Conservation (phyloP, 2,329 filamentous ascomycete genomes). For the Beauveria varroae region DNA sequence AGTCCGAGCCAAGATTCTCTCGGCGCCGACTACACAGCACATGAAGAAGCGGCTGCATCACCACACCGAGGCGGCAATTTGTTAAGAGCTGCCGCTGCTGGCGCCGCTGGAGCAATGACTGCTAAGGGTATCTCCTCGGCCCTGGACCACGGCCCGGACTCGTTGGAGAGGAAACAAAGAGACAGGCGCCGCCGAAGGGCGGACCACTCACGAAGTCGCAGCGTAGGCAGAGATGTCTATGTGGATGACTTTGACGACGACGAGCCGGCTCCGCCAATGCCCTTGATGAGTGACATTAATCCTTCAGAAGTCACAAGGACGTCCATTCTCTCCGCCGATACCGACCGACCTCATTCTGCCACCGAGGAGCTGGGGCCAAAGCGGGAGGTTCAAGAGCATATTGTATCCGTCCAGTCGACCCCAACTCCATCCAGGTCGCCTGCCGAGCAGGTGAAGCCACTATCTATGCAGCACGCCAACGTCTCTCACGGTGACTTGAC, state of each 20-base stretch:
- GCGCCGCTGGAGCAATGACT: slow-evolving; percentile 32
- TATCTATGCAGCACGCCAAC: slow-evolving; percentile 63
- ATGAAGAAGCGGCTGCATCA: slow-evolving; percentile 35
- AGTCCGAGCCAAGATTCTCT: slow-evolving; percentile 41
- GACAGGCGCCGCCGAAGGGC: slow-evolving; percentile 44
- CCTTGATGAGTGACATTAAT: slow-evolving; percentile 77
- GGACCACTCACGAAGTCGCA: slow-evolving; percentile 38
- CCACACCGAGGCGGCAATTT: slow-evolving; percentile 37
- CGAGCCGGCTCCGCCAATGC: slow-evolving; percentile 65
- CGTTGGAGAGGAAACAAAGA: slow-evolving; percentile 44
- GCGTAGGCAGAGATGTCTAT: slow-evolving; percentile 36
- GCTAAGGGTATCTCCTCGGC: slow-evolving; percentile 27
- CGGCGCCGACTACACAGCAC: slow-evolving; percentile 27
- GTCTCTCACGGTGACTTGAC: slow-evolving; percentile 52
- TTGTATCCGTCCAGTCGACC: slow-evolving; percentile 52
- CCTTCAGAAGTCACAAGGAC: slow-evolving; percentile 81
- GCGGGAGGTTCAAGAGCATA: slow-evolving; percentile 55
- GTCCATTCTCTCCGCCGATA: slow-evolving; percentile 77
- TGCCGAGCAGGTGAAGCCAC: slow-evolving; percentile 46
- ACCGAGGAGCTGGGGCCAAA: slow-evolving; percentile 55
- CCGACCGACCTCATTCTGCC: slow-evolving; percentile 63
- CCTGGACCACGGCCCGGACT: slow-evolving; percentile 32
- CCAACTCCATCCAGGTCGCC: slow-evolving; percentile 54
- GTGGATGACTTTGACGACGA: slow-evolving; percentile 46
- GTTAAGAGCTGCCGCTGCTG: slow-evolving; percentile 37